Evolutionary conservation across 805 yeast genomes (phyloP).

Genomic region (Candida jianshihensis): DNA sequence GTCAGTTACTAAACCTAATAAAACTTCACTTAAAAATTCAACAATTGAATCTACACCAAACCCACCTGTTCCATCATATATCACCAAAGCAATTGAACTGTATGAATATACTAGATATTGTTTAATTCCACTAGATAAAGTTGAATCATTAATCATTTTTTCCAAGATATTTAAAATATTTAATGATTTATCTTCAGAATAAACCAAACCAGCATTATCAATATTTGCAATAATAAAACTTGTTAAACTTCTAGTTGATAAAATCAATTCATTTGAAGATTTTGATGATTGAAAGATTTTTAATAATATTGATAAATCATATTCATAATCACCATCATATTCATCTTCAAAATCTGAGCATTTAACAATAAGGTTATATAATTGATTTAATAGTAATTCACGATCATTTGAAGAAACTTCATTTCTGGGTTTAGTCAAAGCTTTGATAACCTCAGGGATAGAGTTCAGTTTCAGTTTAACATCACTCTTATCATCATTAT

Average conservation of each 20-base stretch:
- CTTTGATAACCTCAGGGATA: conserved; percentile 14
- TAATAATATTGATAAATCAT: conserved; percentile 12
- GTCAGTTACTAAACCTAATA: conserved; percentile 10
- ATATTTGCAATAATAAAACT: conserved; percentile 18
- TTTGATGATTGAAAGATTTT: conserved; percentile 14
- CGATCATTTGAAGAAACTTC: conserved; percentile 19
- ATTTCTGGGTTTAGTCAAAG: conserved; percentile 13
- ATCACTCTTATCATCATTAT: conserved; percentile 5
- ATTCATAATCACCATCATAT: conserved; percentile 13
- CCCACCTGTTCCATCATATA: conserved; percentile 21
- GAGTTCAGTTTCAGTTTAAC: conserved; percentile 15
- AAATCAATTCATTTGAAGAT: conserved; percentile 9
- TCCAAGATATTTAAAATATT: conserved; percentile 14
- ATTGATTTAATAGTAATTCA: conserved; percentile 19
- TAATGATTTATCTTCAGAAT: conserved; percentile 10
- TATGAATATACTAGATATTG: conserved; percentile 19
- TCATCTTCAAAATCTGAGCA: conserved; percentile 9
- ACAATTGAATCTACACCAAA: conserved; percentile 20
- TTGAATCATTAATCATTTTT: conserved; percentile 12
- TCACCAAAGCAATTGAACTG: conserved; percentile 14
- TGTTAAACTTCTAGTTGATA: conserved; percentile 13
- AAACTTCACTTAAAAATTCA: conserved; percentile 11
- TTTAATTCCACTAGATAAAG: conserved; percentile 8
- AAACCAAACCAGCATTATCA: conserved; percentile 16
- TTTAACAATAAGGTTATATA: conserved; percentile 17